A percentile compares a stretch with the other conserved stretches of the same genome.
Evolutionary conservation across 2,329 filamentous ascomycete species (phyloP).

Genomic region (Alternaria rosae): DNA sequence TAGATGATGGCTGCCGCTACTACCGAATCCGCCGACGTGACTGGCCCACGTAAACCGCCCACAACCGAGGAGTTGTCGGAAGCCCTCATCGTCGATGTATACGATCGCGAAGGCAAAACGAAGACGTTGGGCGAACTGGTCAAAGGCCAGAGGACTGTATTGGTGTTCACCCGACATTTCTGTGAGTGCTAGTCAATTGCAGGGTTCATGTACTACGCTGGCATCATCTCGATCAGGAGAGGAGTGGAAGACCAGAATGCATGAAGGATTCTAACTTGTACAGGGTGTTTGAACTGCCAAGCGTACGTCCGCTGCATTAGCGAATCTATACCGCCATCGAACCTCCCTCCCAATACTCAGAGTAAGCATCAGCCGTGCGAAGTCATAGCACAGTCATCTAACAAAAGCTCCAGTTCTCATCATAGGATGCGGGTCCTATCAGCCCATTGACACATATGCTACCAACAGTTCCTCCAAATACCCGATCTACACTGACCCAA

Average conservation of each 20-base stretch:
- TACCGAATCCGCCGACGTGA: background rate
- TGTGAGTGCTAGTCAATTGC: slow-evolving; percentile 17
- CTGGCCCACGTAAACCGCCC: background rate
- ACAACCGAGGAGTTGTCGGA: slow-evolving; percentile 21
- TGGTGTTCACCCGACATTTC: slow-evolving; percentile 34
- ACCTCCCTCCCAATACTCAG: slow-evolving; percentile 26
- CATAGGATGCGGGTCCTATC: slow-evolving; percentile 32
- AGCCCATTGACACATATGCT: slow-evolving; percentile 33
- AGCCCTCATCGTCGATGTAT: slow-evolving; percentile 24
- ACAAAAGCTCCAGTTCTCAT: slow-evolving; percentile 22
- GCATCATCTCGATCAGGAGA: background rate
- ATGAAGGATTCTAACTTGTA: background rate
- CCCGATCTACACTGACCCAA: slow-evolving; percentile 35
- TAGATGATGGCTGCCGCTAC: background rate
- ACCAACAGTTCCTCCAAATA: slow-evolving; percentile 24
- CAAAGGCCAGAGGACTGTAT: slow-evolving; percentile 20
- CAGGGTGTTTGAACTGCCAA: slow-evolving; percentile 39
- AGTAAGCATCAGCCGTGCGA: slow-evolving; percentile 14
- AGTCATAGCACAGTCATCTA: background rate
- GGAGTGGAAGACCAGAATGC: background rate
- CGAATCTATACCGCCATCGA: slow-evolving; percentile 26
- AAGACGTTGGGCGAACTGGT: slow-evolving; percentile 21
- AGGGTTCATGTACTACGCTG: background rate
- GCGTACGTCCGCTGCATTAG: slow-evolving; percentile 30
- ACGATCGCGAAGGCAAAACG: slow-evolving; percentile 25